Evolutionary conservation across 2,329 filamentous ascomycete species (phyloP).

Genomic region (Paraconiothyrium brasiliense): DNA sequence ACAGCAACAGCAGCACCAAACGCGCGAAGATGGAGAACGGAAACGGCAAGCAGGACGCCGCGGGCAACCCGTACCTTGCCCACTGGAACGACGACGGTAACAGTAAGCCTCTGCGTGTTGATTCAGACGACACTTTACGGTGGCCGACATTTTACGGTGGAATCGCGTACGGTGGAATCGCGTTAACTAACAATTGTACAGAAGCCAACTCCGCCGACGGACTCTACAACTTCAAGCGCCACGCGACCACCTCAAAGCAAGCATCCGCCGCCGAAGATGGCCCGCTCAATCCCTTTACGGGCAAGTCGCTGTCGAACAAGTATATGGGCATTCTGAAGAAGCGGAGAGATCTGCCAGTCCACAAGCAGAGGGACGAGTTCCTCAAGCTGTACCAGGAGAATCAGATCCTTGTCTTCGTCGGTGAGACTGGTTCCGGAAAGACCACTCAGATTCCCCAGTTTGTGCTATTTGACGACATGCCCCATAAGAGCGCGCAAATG

Average conservation of each 20-base stretch:
- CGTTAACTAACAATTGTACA: conserved; percentile 17
- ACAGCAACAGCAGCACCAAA: conserved; percentile 62
- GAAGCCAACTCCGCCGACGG: conserved; percentile 42
- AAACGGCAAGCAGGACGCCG: conserved; percentile 58
- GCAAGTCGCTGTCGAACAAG: conserved; percentile 75
- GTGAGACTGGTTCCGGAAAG: conserved; percentile 99
- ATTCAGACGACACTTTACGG: background rate
- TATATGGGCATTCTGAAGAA: conserved; percentile 92
- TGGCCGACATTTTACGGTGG: background rate
- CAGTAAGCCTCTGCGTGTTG: conserved; percentile 25
- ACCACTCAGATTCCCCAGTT: conserved; percentile 99
- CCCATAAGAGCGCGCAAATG: conserved; percentile 84
- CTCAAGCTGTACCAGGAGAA: conserved; percentile 89
- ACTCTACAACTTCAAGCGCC: conserved; percentile 75
- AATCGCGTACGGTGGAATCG: background rate
- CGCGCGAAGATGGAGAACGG: conserved; percentile 55
- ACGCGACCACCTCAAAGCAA: conserved; percentile 80
- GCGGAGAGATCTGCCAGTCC: conserved; percentile 86
- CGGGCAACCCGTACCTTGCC: conserved; percentile 86
- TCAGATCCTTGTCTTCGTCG: conserved; percentile 97
- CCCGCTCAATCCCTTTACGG: conserved; percentile 86
- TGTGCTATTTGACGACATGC: conserved; percentile 95
- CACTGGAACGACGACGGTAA: conserved; percentile 76
- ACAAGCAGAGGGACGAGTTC: conserved; percentile 94
- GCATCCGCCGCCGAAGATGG: conserved; percentile 80